Evolutionary conservation across 306 rosid species (phyloP), one percentile per base, ranked within the genome.

Genomic region (Cicer yamashitae): DNA sequence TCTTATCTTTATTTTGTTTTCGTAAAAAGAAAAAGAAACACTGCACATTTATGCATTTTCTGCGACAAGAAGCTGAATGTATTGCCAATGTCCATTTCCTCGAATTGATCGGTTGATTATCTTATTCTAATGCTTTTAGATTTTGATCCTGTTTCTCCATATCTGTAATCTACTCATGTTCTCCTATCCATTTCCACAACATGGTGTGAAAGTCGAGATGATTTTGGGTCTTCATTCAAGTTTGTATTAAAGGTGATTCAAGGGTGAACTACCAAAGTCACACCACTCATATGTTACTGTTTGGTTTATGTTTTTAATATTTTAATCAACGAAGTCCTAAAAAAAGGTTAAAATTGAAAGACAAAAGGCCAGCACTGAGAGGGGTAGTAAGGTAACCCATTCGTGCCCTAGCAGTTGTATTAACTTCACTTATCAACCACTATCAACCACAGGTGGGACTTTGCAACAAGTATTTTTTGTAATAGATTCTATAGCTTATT

Each of bases 31-130:
- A 73, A 18, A 61, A 34, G 50, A 79, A 69, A 70, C 40, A 14
- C 48, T 34, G 60, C 73, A 61, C 65, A 58, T 54, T 78, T 78
- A 62, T 78, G 72, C 72, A 66, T 59, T 60, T 70, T 72, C 71
- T 61, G 73, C 71, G 54, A 54, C 65, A 50, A 73, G 81, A 70
- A 51, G 72, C 78, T 62, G 67, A 52, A 54, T 77, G 78, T 81
- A 84, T 62, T 80, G 76, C 63, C 7, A 22, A 44, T 77, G 52
- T 15, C 61, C 84, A 45, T 40, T 73, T 73, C 74, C 77, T 66
- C 61, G 20, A 39, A 70, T 52, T 80, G 79, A 47, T 80, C 40
- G 1, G 11, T 78, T 73, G 58, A 52, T 80, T 65, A 25, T 83
- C 43, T 53, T 54, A 46, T 73, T 43, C 69, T 57, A 41, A 41